phyloP scores from a whole-genome alignment of 805 yeast species.

The Saturnispora halmiae region DNA sequence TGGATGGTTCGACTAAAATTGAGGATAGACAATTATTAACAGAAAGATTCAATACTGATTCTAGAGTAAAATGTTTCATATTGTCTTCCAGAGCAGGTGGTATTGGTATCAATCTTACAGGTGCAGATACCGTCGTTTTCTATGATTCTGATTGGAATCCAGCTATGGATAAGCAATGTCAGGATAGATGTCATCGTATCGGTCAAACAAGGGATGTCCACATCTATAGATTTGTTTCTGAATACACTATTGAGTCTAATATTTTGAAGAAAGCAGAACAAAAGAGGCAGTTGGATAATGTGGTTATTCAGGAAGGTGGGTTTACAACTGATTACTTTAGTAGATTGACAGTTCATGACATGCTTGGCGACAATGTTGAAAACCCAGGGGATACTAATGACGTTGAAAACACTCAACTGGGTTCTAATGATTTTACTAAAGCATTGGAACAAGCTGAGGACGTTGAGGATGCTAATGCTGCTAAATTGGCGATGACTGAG shows the following conservation, averaged over 20 bases:
- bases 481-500: slow-evolving; percentile 79
- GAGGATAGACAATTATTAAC: slow-evolving; percentile 94
- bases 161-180: slow-evolving; percentile 98
- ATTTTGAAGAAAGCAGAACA: slow-evolving; percentile 91
- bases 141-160: slow-evolving; percentile 99
- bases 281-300: slow-evolving; percentile 86
- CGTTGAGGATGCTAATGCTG: slow-evolving; percentile 84
- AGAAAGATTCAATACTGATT: slow-evolving; percentile 83
- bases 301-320: slow-evolving; percentile 95
- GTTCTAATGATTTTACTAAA: slow-evolving; percentile 24
- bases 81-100: slow-evolving; percentile 97
- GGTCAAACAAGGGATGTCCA: slow-evolving; percentile 98
- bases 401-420: slow-evolving; percentile 30
- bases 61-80: slow-evolving; percentile 81
- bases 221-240: slow-evolving; percentile 91
- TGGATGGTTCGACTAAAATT: slow-evolving; percentile 95
- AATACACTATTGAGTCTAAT: slow-evolving; percentile 91
- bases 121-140: slow-evolving; percentile 97
- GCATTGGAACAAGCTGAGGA: slow-evolving; percentile 90
- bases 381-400: slow-evolving; percentile 30
- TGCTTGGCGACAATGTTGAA: slow-evolving; percentile 55
- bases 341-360: slow-evolving; percentile 74
- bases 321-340: slow-evolving; percentile 95
- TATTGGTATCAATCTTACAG: slow-evolving; percentile 91
- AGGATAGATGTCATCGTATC: slow-evolving; percentile 97